These are phyloP conservation scores for Ceratocystis alfenasii DNA, from an alignment of 2,329 filamentous ascomycete species.

Conservation along the genomic window DNA sequence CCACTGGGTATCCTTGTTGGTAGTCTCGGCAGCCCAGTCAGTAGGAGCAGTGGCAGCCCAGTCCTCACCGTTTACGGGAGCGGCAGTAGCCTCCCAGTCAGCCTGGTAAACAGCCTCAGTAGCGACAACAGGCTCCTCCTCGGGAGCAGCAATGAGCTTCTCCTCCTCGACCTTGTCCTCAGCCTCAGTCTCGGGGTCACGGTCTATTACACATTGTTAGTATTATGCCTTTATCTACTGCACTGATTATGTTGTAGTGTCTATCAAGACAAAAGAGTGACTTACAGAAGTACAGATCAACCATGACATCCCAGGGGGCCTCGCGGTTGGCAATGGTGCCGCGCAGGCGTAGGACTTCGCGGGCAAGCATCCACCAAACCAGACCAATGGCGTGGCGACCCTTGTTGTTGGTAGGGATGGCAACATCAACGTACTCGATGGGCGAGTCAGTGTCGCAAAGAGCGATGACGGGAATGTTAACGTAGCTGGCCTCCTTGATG, in stretches of 20 bases:
- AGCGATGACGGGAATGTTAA: slow-evolving; percentile 99
- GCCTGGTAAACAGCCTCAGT: slow-evolving; percentile 67
- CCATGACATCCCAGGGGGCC: slow-evolving; percentile 97
- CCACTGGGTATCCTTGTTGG: slow-evolving; percentile 45
- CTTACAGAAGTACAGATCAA: slow-evolving; percentile 97
- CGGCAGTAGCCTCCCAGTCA: slow-evolving; percentile 78
- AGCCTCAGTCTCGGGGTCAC: slow-evolving; percentile 98
- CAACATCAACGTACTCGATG: slow-evolving; percentile 98
- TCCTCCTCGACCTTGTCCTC: slow-evolving; percentile 95
- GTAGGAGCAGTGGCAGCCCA: slow-evolving; percentile 56
- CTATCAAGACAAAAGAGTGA: slow-evolving; percentile 24
- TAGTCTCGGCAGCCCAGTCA: slow-evolving; percentile 54
- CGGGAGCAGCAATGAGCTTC: slow-evolving; percentile 65
- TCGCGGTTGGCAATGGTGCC: slow-evolving; percentile 94
- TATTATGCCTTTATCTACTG: neutral
- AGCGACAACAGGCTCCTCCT: slow-evolving; percentile 59
- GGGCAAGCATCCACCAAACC: slow-evolving; percentile 98
- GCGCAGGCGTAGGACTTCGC: slow-evolving; percentile 97
- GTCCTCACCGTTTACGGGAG: slow-evolving; percentile 49
- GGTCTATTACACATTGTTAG: slow-evolving; percentile 44
- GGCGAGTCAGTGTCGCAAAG: slow-evolving; percentile 98
- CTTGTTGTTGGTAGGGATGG: slow-evolving; percentile 99
- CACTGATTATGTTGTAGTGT: neutral
- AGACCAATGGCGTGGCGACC: slow-evolving; percentile 97
- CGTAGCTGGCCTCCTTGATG: slow-evolving; percentile 99